A percentile compares a stretch with the other conserved stretches of the same genome.
Evolutionary conservation across 768 basidiomycete genomes (phyloP).

Genomic region (Pisolithus tinctorius): DNA sequence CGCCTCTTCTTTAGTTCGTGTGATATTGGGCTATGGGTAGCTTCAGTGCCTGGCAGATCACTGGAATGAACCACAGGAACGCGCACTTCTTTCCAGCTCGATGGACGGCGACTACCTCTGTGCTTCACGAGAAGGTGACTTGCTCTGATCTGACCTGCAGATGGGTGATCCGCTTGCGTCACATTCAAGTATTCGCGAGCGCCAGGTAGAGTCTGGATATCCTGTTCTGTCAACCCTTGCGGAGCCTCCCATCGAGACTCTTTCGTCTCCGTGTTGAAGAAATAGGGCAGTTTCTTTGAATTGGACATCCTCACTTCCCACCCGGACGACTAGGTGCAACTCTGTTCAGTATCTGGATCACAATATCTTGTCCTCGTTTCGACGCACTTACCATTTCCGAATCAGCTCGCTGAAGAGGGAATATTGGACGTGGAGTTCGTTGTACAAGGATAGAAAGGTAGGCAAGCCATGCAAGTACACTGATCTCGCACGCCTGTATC

Average conservation of each 20-base stretch:
- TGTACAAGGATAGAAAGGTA: neutral
- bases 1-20: slow-evolving; percentile 86
- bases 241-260: slow-evolving; percentile 81
- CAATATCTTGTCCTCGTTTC: neutral
- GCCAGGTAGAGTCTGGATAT: slow-evolving; percentile 61
- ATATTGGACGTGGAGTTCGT: neutral
- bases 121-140: slow-evolving; percentile 96
- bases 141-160: slow-evolving; percentile 62
- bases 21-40: slow-evolving; percentile 56
- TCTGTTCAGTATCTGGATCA: neutral
- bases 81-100: slow-evolving; percentile 80
- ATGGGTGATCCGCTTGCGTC: slow-evolving; percentile 17
- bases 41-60: neutral
- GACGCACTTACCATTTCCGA: neutral
- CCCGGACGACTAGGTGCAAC: neutral
- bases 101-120: slow-evolving; percentile 64
- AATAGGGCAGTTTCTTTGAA: slow-evolving; percentile 78
- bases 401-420: neutral
- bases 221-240: slow-evolving; percentile 47
- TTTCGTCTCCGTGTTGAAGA: slow-evolving; percentile 67
- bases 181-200: slow-evolving; percentile 43
- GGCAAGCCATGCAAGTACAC: too few species aligned
- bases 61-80: slow-evolving; percentile 3
- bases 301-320: slow-evolving; percentile 91
- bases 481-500: too few species aligned